Conservation (phyloP, 306 rosid species). For the Hylodesmum podocarpum region DNA sequence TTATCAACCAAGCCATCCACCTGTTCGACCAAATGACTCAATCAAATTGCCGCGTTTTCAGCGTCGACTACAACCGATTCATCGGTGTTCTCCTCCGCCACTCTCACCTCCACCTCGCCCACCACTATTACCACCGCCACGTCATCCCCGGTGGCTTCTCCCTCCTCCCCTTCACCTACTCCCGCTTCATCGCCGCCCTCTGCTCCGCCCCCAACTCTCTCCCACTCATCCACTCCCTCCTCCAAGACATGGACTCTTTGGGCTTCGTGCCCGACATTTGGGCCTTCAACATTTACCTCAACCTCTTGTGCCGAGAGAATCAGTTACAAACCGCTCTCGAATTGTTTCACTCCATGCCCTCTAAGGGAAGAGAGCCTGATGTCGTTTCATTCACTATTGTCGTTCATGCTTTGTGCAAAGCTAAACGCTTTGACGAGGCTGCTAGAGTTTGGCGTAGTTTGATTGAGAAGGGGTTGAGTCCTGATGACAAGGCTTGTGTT, state of each 20-base stretch:
- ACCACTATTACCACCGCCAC: conserved; percentile 63
- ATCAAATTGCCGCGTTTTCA: conserved; percentile 67
- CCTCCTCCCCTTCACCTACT: conserved; percentile 78
- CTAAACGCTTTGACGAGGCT: conserved; percentile 49
- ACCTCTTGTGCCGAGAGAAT: conserved; percentile 56
- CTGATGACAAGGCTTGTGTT: conserved; percentile 61
- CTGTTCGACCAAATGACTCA: conserved; percentile 87
- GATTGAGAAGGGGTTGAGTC: conserved; percentile 56
- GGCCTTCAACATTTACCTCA: conserved; percentile 83
- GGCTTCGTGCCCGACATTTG: conserved; percentile 78
- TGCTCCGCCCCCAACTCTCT: conserved; percentile 54
- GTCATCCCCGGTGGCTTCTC: conserved; percentile 79
- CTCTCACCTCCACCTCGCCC: conserved; percentile 71
- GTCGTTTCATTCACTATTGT: conserved; percentile 69
- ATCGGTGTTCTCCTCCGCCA: conserved; percentile 77
- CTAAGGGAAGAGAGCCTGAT: conserved; percentile 68
- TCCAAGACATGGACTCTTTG: conserved; percentile 59
- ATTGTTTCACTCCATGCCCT: conserved; percentile 48
- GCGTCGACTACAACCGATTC: conserved; percentile 86
- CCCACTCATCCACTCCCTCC: conserved; percentile 54
- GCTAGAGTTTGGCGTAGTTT: conserved; percentile 57
- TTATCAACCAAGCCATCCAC: conserved; percentile 70
- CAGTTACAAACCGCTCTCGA: conserved; percentile 49
- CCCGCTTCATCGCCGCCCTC: conserved; percentile 82
- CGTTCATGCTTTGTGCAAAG: conserved; percentile 66